Conservation (phyloP, 768 basidiomycete species). For the Zangia roseola region DNA sequence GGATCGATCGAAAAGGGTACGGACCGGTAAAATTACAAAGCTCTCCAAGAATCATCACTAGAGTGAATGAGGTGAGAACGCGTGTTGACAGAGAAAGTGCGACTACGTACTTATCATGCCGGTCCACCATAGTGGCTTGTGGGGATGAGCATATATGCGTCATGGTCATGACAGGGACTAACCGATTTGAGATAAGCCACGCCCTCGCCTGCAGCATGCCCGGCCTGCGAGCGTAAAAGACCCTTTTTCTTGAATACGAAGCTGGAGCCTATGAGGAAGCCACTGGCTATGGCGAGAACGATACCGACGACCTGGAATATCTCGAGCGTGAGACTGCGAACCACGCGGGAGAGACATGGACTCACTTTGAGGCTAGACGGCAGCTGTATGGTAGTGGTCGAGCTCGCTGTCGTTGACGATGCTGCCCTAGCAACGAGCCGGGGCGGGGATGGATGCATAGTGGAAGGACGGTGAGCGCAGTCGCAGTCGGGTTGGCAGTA, state of each 20-base stretch:
- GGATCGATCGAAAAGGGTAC: slow-evolving; percentile 20
- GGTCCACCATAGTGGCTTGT: slow-evolving; percentile 84
- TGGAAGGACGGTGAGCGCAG: slow-evolving; percentile 8
- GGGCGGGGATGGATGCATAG: slow-evolving; percentile 4
- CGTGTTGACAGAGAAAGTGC: too few species aligned
- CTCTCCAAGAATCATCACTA: slow-evolving; percentile 92
- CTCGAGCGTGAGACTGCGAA: not conserved
- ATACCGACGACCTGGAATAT: slow-evolving; percentile 67
- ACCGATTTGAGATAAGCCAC: slow-evolving; percentile 95
- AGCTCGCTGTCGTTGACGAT: slow-evolving; percentile 39
- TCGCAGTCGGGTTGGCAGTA: slow-evolving; percentile 14
- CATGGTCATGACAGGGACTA: slow-evolving; percentile 31
- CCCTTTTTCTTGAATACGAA: slow-evolving; percentile 99
- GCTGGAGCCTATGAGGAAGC: slow-evolving; percentile 85
- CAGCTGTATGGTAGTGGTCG: slow-evolving; percentile 34
- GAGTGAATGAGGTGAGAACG: not conserved
- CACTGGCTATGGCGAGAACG: slow-evolving; percentile 72
- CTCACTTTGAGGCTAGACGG: slow-evolving; percentile 53
- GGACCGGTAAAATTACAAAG: slow-evolving; percentile 83
- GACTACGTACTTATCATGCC: slow-evolving; percentile 72
- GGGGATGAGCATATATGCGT: slow-evolving; percentile 10
- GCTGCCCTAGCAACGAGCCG: slow-evolving; percentile 23
- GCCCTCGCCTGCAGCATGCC: slow-evolving; percentile 77
- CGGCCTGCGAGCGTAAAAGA: slow-evolving; percentile 75
- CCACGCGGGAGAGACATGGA: not conserved